Percentiles rank a stretch among this genome's conserved stretches.
phyloP scores from a whole-genome alignment of 176 grass and related monocot genomes.

The Themeda triandra region DNA sequence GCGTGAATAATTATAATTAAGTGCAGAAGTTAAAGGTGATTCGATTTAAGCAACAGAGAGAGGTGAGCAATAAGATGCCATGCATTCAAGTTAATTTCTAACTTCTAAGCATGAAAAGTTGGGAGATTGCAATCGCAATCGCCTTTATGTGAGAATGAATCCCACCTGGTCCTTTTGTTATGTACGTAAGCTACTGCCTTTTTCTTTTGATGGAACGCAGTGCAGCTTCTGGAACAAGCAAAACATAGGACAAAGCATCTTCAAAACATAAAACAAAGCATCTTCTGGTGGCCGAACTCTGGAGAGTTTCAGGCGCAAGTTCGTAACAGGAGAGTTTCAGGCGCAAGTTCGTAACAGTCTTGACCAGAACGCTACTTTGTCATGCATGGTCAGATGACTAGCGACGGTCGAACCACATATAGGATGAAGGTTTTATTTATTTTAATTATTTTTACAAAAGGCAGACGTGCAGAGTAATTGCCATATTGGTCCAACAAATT shows the following conservation, averaged over 20 bases:
- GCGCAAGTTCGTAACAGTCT: too few relatives aligned
- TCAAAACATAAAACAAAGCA: background rate
- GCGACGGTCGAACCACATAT: too few relatives aligned
- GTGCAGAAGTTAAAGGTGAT: background rate
- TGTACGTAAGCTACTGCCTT: too few relatives aligned
- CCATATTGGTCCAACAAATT: too few relatives aligned
- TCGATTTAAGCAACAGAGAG: background rate
- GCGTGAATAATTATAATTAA: too few relatives aligned
- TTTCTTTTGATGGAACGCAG: background rate
- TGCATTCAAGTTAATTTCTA: background rate
- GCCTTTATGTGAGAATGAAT: background rate
- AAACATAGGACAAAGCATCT: background rate
- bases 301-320: background rate
- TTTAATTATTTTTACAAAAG: too few relatives aligned
- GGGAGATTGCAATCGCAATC: background rate
- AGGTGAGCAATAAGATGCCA: background rate
- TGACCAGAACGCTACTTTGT: too few relatives aligned
- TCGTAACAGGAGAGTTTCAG: background rate
- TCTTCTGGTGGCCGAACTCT: background rate
- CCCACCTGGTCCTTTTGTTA: background rate
- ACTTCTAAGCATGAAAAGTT: background rate
- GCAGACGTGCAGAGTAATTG: too few relatives aligned
- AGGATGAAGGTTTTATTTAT: too few relatives aligned
- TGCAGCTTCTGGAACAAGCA: constrained; percentile 20
- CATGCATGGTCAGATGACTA: too few relatives aligned